Conservation (phyloP, 768 basidiomycete species). For the Lenzites betulinus region DNA sequence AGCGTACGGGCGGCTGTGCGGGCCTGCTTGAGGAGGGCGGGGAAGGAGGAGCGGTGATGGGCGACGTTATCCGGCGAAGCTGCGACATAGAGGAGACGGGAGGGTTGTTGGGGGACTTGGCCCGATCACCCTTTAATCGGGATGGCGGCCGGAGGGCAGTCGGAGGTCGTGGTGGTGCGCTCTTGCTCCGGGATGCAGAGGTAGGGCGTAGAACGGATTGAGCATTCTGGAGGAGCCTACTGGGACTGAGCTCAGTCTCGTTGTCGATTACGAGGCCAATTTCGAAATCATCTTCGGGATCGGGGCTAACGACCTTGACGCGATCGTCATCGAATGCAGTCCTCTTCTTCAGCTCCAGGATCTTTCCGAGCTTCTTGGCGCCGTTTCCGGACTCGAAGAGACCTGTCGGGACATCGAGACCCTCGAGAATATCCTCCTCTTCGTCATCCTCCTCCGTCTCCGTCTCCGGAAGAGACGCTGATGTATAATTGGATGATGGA, state of each 20-base stretch:
- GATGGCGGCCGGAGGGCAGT: constrained; percentile 64
- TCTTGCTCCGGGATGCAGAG: constrained; percentile 51
- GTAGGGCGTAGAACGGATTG: constrained; percentile 37
- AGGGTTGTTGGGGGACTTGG: constrained; percentile 72
- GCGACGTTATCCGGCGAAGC: constrained; percentile 61
- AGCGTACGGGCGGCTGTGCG: constrained; percentile 46
- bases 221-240: constrained; percentile 59
- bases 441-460: constrained; percentile 66
- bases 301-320: constrained; percentile 55
- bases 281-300: constrained; percentile 86
- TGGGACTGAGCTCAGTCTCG: constrained; percentile 80
- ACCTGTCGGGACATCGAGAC: constrained; percentile 73
- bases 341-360: constrained; percentile 57
- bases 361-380: constrained; percentile 48
- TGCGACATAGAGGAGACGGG: constrained; percentile 71
- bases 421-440: constrained; percentile 75
- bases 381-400: constrained; percentile 75
- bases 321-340: constrained; percentile 55
- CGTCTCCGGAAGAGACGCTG: constrained; percentile 64
- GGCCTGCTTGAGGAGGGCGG: constrained; percentile 54
- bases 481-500: constrained; percentile 67
- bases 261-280: constrained; percentile 82
- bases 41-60: constrained; percentile 54
- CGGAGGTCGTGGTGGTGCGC: constrained; percentile 50
- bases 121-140: constrained; percentile 59